Percentiles rank a stretch among this genome's conserved stretches.
phyloP scores from a whole-genome alignment of 2,329 filamentous ascomycete genomes.

The Tothia fuscella region DNA sequence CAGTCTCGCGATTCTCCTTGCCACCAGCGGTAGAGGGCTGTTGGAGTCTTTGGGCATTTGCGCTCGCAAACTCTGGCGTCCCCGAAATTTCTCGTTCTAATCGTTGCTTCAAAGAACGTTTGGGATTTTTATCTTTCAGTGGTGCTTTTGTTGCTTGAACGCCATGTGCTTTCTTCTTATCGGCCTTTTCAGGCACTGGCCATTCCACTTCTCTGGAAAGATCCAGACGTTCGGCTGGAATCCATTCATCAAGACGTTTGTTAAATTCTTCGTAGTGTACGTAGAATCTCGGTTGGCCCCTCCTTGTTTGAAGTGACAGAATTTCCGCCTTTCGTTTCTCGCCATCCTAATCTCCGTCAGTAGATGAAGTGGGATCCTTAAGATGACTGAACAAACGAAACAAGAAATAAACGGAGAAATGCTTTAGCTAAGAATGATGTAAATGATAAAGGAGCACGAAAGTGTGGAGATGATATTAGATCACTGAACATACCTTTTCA shows the following conservation, averaged over 20 bases:
- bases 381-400: no score
- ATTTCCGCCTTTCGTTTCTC: slow-evolving; percentile 88
- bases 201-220: slow-evolving; percentile 88
- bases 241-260: slow-evolving; percentile 78
- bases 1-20: slow-evolving; percentile 47
- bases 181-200: slow-evolving; percentile 81
- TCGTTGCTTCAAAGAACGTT: slow-evolving; percentile 34
- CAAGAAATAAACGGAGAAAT: no score
- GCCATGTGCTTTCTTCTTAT: slow-evolving; percentile 64
- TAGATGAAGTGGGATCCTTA: background rate
- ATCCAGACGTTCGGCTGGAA: slow-evolving; percentile 70
- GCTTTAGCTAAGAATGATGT: no score
- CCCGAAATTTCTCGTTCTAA: slow-evolving; percentile 43
- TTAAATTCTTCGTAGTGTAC: slow-evolving; percentile 99
- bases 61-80: slow-evolving; percentile 41
- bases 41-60: slow-evolving; percentile 36
- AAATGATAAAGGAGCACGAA: no score
- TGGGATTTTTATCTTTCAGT: slow-evolving; percentile 32
- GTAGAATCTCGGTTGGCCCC: slow-evolving; percentile 81
- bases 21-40: slow-evolving; percentile 45
- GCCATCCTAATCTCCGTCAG: slow-evolving; percentile 45
- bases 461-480: no score
- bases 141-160: slow-evolving; percentile 15
- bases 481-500: slow-evolving; percentile 58
- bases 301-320: slow-evolving; percentile 81